Conservation (phyloP, 352 stramenopile genomes). For the Phytopythium aichiense region DNA sequence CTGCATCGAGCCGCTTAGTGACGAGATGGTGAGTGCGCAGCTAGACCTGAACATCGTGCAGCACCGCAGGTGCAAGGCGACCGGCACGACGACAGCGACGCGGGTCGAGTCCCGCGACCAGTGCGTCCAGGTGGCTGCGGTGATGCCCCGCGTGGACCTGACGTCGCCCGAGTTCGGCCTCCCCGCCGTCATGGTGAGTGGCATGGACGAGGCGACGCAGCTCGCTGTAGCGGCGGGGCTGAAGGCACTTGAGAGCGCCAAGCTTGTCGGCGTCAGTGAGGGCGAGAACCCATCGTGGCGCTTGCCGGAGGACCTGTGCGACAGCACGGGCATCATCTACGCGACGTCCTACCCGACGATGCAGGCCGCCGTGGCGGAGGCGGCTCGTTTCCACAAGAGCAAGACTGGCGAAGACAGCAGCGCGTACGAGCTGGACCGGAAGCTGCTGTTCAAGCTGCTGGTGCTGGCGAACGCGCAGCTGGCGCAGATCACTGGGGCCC, state of each 20-base stretch:
- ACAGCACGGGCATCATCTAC: slow-evolving; percentile 93
- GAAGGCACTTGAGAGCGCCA: slow-evolving; percentile 91
- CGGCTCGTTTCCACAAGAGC: slow-evolving; percentile 63
- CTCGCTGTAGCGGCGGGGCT: slow-evolving; percentile 93
- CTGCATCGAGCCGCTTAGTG: slow-evolving; percentile 83
- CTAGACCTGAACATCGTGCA: slow-evolving; percentile 93
- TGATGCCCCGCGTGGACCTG: slow-evolving; percentile 73
- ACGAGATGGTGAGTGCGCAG: slow-evolving; percentile 74
- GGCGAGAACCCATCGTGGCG: slow-evolving; percentile 60
- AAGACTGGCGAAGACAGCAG: slow-evolving; percentile 6
- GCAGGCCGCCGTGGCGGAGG: slow-evolving; percentile 91
- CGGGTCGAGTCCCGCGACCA: slow-evolving; percentile 42
- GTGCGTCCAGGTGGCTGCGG: slow-evolving; percentile 90
- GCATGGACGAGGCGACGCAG: slow-evolving; percentile 94
- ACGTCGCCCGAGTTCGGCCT: slow-evolving; percentile 79
- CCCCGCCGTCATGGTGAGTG: slow-evolving; percentile 81
- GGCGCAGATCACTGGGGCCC: slow-evolving; percentile 92
- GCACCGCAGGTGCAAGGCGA: slow-evolving; percentile 45
- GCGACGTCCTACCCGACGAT: slow-evolving; percentile 95
- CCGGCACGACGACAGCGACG: slow-evolving; percentile 31
- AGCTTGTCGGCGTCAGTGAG: slow-evolving; percentile 54
- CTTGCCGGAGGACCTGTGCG: slow-evolving; percentile 80
- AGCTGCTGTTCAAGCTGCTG: slow-evolving; percentile 96
- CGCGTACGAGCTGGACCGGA: slow-evolving; percentile 93
- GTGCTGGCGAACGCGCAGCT: slow-evolving; percentile 96